Base-by-base conservation (phyloP, 2,329 filamentous ascomycete genomes). In the Fusarium nanum region DNA sequence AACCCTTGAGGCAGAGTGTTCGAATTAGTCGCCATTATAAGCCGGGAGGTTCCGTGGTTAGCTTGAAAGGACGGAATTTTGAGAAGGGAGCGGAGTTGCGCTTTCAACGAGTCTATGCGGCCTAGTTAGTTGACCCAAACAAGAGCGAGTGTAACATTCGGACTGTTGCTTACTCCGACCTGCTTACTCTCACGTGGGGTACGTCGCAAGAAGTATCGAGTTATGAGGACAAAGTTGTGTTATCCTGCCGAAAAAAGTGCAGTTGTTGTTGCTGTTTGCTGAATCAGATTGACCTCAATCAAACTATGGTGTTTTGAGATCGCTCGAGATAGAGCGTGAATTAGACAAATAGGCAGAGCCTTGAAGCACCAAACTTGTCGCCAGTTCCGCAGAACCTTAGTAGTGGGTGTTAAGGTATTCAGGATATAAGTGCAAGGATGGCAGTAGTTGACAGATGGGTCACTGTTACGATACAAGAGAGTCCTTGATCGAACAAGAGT, bases 1-100 rank as follows among this genome's bases (percentile, higher is more conserved):
- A 89, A 89, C 60, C 86, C 86, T 79, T 84, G 77, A 50, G 79
- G 78, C 32, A 81, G 72, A 57, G 64, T 63, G 53, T 74, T 70
- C 8, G 63, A 56, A 34, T 64, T 65, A 40, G 71, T 40, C 37
- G 63, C 44, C 79, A 81, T 81, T 52, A 56, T 65, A 64, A 48
- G 41, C n/a, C 48, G 34, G 46, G 41, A 55, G 42, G 50, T 68
- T 64, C 52, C 57, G 52, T 45, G 42, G 22, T 60, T 56, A 50
- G 53, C 25, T 54, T 67, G 58, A 56, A 50, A 52, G 20, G 53
- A 22, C 40, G 52, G 54, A 56, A 73, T 69, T 41, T 59, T 67
- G 59, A 55, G 37, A 46, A 41, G 12, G 27, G 18, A 41, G 41
- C 52, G n/a, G 40, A 46, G 40, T 40, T 53, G 27, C 25, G 45